Base-by-base conservation (phyloP, 805 yeast genomes). In the Torulaspora indica region DNA sequence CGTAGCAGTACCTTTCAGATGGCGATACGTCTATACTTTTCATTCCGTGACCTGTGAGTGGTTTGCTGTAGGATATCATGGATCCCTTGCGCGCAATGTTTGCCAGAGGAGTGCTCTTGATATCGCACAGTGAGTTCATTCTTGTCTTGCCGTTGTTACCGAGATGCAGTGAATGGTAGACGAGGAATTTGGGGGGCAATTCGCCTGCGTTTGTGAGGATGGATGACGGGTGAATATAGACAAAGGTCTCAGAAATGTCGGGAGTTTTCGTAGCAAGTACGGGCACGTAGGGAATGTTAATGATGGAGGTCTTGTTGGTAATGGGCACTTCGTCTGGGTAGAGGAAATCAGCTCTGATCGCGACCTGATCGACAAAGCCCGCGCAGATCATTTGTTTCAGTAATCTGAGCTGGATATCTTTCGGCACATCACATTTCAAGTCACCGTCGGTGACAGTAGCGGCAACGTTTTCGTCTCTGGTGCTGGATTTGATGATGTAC, bases 331-430 rank as follows among this genome's bases (percentile, higher is more conserved):
- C 95, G 1, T 80, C 70, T 14, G 85, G 79, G 5, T 80, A 66
- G 25, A 79, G 54, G n/a, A 45, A 48, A 57, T 90, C 97, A 1
- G 87, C 90, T 49, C 98, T 73, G 12, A 87, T 76, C 1, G 95
- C 95, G 17, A 91, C 76, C 59, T 86, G 95, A 63, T 93, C 99
- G 31, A 93, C 74, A 56, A 85, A 93, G 0, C 98, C 98, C 0
- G 97, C 82, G 5, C 96, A 78, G 3, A 91, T 72, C 80, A 93
- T 90, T 66, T 93, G 99, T 58, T 88, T 90, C 49, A 93, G 65
- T 0, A 93, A 84, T 42, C 79, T 75, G 4, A 88, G 60, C 66
- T 93, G 98, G 5, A 66, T 60, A 29, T 77, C 76, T 7, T 74
- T 67, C 0, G 97, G 97, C 5, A 84, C 77, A 0, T 72, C 76